Evolutionary conservation across 78 protist species (phyloP).

Genomic region (Protostelium mycophagum): DNA sequence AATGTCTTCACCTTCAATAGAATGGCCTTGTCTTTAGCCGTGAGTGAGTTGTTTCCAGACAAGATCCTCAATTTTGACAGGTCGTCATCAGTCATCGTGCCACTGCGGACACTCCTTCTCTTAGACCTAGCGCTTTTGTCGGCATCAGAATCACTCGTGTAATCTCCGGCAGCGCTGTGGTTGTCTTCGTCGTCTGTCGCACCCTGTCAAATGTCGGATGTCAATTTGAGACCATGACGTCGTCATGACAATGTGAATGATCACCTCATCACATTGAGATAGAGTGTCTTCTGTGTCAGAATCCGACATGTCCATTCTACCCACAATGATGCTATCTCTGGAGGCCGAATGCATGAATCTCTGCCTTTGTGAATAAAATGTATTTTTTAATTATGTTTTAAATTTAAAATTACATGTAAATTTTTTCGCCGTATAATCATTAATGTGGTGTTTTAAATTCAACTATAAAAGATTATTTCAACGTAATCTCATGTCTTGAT

Average conservation of each 20-base stretch:
- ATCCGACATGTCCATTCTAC: background rate
- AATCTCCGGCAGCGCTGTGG: background rate
- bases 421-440: no score
- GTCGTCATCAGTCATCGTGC: background rate
- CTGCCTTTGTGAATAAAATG: no score
- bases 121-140: background rate
- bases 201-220: background rate
- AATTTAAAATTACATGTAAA: no score
- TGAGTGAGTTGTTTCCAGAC: background rate
- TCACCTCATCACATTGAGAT: background rate
- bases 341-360: background rate
- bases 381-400: no score
- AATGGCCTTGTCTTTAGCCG: background rate
- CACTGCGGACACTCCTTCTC: background rate
- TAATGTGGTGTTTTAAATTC: no score
- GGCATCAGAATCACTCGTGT: background rate
- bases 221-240: no score
- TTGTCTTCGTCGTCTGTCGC: background rate
- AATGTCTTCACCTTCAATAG: background rate
- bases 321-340: background rate
- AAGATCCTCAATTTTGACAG: background rate
- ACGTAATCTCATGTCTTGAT: no score
- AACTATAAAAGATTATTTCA: no score
- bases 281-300: background rate
- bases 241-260: no score